Base-by-base conservation (phyloP, 2,329 filamentous ascomycete genomes). In the Parafenestella ontariensis region DNA sequence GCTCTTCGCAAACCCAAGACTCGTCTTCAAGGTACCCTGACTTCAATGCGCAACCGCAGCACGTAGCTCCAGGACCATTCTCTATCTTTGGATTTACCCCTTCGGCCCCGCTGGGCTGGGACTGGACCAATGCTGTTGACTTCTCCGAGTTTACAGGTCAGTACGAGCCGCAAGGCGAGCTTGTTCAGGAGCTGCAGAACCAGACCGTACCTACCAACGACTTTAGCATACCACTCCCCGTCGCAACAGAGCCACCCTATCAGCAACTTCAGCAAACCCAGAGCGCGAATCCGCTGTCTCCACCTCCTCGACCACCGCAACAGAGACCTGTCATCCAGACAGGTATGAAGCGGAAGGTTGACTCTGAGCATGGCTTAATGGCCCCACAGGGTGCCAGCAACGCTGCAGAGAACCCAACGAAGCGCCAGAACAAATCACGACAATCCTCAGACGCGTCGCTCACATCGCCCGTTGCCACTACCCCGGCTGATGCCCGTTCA, bases 151-250 rank as follows among this genome's bases (percentile, higher is more conserved):
- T 75, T 40, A 58, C 65, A 4, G 63, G 66, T 26, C 70, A 76
- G 47, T 79, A 77, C 71, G 78, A 81, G 54, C 78, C 77, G 3
- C 78, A 79, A 62, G 79, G 78, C 39, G 78, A 80, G 62, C 70
- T 80, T n/a, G 59, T 75, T 15, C 72, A 75, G 46, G 74, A 77
- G 61, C 63, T 68, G 23, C 70, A 67, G 47, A 60, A 66, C 29
- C 71, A 72, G 52, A 59, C 53, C n/a, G 46, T 56, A 5, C 49
- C 66, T 10, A 52, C 60, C 15, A 68, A 71, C 57, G 75, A 79
- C 51, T 79, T 78, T 64, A 73, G 51, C 58, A 76, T 77, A 29
- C 76, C 77, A 10, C 65, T 69, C 8, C 65, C 67, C 13, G 56
- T 68, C 33, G 42, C 42, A 8, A 8, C 46, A 20, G 64, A 69